phyloP scores from a whole-genome alignment of 805 yeast genomes.

The Schizosaccharomyces octosporus region DNA sequence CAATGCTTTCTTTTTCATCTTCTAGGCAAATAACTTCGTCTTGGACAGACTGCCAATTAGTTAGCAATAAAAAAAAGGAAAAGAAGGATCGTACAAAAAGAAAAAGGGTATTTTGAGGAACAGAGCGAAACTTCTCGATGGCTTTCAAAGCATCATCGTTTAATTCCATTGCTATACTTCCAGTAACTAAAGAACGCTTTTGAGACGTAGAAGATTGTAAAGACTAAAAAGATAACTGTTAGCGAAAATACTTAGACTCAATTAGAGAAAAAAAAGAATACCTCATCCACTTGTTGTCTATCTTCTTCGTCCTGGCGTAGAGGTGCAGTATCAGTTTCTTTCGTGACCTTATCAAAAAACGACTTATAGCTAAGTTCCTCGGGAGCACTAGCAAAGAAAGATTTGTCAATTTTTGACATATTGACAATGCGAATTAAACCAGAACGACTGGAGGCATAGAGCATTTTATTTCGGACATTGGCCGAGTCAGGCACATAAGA shows the following conservation, averaged over 20 bases:
- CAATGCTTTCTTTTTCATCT: neutral
- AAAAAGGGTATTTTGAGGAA: neutral
- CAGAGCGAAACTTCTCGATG: neutral
- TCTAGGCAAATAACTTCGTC: neutral
- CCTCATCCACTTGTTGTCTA: neutral
- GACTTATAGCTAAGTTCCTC: constrained; percentile 23
- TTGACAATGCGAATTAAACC: constrained; percentile 24
- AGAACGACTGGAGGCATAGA: constrained; percentile 75
- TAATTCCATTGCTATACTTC: neutral
- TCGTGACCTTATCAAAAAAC: neutral
- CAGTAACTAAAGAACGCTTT: neutral
- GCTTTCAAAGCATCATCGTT: neutral
- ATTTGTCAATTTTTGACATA: constrained; percentile 20
- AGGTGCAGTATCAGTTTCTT: neutral
- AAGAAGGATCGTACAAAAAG: neutral
- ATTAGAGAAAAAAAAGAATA: neutral
- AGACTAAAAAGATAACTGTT: neutral
- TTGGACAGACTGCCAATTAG: neutral
- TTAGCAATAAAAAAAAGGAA: neutral
- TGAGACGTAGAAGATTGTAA: neutral
- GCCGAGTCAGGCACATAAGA: constrained; percentile 74
- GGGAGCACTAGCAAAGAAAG: constrained; percentile 30
- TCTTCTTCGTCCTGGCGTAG: neutral
- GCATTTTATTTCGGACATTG: constrained; percentile 64
- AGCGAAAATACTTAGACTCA: no score